These are phyloP conservation scores for Wallacemonas sp. DNA, from an alignment of 208 protist genomes.

Conservation along the genomic window DNA sequence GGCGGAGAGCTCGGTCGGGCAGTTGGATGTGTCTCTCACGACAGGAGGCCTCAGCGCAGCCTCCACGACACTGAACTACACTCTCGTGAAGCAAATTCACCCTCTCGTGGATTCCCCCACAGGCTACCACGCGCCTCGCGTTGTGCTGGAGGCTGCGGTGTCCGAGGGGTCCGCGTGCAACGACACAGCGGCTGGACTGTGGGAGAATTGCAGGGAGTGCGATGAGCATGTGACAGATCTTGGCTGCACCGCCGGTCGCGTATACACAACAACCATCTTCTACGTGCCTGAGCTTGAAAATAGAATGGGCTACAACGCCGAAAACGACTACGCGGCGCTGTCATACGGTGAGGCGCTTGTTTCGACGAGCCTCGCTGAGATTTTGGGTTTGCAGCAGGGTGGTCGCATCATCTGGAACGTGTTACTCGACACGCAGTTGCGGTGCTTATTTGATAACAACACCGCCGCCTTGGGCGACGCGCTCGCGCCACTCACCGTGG, in stretches of 20 bases:
- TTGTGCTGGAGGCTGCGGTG: neutral
- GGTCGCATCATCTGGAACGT: too few species aligned
- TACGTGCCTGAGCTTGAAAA: slow-evolving; percentile 29
- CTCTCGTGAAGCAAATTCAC: slow-evolving; percentile 23
- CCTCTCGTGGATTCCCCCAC: slow-evolving; percentile 7
- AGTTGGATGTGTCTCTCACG: slow-evolving; percentile 49
- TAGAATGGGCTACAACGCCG: slow-evolving; percentile 38
- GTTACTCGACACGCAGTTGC: too few species aligned
- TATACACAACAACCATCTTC: too few species aligned
- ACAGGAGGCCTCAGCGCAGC: slow-evolving; percentile 31
- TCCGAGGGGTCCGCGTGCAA: slow-evolving; percentile 15
- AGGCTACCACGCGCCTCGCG: slow-evolving; percentile 32
- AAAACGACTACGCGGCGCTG: slow-evolving; percentile 11
- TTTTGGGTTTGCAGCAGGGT: too few species aligned
- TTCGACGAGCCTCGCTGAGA: too few species aligned
- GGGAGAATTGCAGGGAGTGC: too few species aligned
- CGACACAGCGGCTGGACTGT: slow-evolving; percentile 4
- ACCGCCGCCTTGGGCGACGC: neutral
- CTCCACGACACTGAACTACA: slow-evolving; percentile 58
- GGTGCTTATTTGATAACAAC: slow-evolving; percentile 14
- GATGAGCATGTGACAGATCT: too few species aligned
- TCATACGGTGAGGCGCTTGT: slow-evolving; percentile 1
- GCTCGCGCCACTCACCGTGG: slow-evolving; percentile 33
- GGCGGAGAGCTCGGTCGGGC: slow-evolving; percentile 37
- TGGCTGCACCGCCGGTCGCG: too few species aligned